These are phyloP conservation scores for Endothia cerciana DNA, from an alignment of 2,329 filamentous ascomycete species.

Conservation along the genomic window DNA sequence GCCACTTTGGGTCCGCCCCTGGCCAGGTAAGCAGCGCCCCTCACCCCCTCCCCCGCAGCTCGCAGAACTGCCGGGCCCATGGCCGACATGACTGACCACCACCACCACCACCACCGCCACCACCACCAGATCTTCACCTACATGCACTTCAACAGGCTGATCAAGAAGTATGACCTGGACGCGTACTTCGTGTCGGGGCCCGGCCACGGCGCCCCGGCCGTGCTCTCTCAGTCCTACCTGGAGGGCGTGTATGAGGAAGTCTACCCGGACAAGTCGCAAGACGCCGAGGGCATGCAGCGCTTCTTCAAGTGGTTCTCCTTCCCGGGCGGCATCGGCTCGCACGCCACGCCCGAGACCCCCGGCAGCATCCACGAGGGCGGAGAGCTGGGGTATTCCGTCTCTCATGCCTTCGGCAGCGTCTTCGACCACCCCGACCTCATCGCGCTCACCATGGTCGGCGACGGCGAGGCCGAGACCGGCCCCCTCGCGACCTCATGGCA, in stretches of 20 bases:
- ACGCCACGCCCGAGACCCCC: conserved; percentile 79
- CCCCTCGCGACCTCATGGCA: conserved; percentile 81
- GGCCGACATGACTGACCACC: too few species aligned
- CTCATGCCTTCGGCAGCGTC: conserved; percentile 77
- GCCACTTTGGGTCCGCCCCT: conserved; percentile 81
- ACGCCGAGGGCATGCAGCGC: conserved; percentile 68
- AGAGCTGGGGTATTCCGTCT: conserved; percentile 80
- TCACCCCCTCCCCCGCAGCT: too few species aligned
- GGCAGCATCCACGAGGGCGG: conserved; percentile 79
- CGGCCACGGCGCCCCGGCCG: conserved; percentile 76
- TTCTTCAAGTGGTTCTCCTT: conserved; percentile 88
- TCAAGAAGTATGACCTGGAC: conserved; percentile 78
- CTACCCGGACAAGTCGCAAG: conserved; percentile 73
- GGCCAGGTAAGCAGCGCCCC: conserved; percentile 60
- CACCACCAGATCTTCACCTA: conserved; percentile 71
- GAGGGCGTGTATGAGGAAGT: conserved; percentile 79
- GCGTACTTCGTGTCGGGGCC: conserved; percentile 76
- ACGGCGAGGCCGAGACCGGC: conserved; percentile 81
- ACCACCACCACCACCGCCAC: too few species aligned
- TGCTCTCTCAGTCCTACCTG: conserved; percentile 76
- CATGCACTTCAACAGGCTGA: conserved; percentile 81
- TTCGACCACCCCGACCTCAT: conserved; percentile 78
- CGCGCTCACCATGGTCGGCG: conserved; percentile 76
- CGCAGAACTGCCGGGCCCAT: too few species aligned
- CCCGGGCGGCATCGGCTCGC: conserved; percentile 76